phyloP scores from a whole-genome alignment of 2,329 filamentous ascomycete species.

The Aspergillus neotritici region DNA sequence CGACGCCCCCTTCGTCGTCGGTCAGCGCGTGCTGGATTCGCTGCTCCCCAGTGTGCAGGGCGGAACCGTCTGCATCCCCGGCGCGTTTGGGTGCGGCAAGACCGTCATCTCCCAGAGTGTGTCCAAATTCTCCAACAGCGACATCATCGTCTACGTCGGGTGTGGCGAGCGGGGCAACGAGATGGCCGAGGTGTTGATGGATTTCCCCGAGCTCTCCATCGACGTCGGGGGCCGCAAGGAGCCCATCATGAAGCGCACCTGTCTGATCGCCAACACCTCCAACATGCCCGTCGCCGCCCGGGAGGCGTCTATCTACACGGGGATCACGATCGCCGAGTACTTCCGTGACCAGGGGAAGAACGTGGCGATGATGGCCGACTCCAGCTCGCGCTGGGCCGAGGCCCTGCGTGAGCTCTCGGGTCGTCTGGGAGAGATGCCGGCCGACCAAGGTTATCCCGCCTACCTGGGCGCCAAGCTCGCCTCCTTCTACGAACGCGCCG shows the following conservation, averaged over 20 bases:
- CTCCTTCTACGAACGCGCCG: conserved; percentile 98
- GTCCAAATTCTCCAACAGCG: conserved; percentile 99
- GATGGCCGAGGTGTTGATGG: conserved; percentile 99
- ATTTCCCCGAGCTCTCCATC: conserved; percentile 97
- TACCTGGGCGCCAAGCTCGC: conserved; percentile 95
- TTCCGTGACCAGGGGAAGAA: conserved; percentile 96
- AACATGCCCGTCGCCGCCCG: conserved; percentile 99
- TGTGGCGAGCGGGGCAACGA: conserved; percentile 94
- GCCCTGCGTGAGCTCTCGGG: conserved; percentile 97
- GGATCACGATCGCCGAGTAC: conserved; percentile 90
- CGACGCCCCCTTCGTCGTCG: conserved; percentile 87
- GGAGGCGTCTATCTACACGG: conserved; percentile 98
- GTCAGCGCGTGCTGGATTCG: conserved; percentile 91
- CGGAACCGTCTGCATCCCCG: conserved; percentile 95
- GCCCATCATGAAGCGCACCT: conserved; percentile 99
- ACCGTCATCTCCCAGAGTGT: conserved; percentile 98
- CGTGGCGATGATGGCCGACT: conserved; percentile 99
- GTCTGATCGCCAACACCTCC: conserved; percentile 96
- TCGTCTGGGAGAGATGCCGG: conserved; percentile 98
- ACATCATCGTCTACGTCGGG: conserved; percentile 97
- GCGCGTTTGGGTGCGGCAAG: conserved; percentile 98
- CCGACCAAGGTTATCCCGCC: conserved; percentile 98
- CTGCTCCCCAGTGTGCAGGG: conserved; percentile 95
- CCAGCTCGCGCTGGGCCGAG: conserved; percentile 95
- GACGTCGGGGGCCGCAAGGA: conserved; percentile 90